Conservation (phyloP, 73 alveolate genomes). For the Stentor coeruleus region DNA sequence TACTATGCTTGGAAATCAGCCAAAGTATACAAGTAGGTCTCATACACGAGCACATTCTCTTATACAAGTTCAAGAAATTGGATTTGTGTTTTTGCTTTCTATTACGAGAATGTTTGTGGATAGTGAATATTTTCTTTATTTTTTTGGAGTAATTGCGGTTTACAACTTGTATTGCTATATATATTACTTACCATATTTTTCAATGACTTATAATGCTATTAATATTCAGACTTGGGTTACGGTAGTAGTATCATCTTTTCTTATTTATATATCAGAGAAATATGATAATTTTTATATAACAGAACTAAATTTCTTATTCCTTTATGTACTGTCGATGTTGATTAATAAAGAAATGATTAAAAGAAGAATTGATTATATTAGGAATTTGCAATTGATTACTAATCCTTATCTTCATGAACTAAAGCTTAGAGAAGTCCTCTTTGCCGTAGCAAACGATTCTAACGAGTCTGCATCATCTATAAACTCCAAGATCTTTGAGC, state of each 20-base stretch:
- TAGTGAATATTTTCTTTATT: neutral
- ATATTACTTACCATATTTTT: neutral
- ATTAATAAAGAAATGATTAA: neutral
- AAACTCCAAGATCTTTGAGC: neutral
- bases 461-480: no score
- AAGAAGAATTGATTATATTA: neutral
- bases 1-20: neutral
- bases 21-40: neutral
- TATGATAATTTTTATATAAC: neutral
- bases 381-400: no score
- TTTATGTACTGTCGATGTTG: no score
- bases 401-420: neutral
- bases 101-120: no score
- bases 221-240: neutral
- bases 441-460: neutral
- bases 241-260: neutral
- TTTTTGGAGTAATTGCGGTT: neutral
- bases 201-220: no score
- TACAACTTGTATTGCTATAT: neutral
- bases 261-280: neutral
- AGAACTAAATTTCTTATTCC: neutral
- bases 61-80: neutral
- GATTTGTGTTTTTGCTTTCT: neutral
- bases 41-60: neutral
- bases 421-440: neutral